These are phyloP conservation scores for Agrocybe praecox DNA, from an alignment of 768 basidiomycete genomes.

Conservation along the genomic window DNA sequence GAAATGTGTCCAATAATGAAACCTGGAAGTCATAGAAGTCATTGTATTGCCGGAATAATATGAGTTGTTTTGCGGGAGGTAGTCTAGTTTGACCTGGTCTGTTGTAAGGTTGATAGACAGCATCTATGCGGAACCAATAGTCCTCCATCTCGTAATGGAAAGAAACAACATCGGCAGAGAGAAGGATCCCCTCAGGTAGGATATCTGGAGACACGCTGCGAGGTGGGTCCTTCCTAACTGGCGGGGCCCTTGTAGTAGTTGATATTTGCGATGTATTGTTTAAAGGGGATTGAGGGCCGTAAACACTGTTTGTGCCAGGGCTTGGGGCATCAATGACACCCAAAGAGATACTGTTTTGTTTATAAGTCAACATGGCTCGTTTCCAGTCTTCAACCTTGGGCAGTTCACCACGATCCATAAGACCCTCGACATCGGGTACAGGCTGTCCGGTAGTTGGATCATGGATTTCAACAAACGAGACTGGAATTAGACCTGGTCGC, in stretches of 20 bases:
- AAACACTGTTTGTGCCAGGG: conserved; percentile 48
- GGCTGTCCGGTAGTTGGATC: conserved; percentile 87
- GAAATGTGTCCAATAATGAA: conserved; percentile 81
- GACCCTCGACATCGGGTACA: conserved; percentile 69
- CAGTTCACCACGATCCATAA: conserved; percentile 87
- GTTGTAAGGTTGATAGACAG: conserved; percentile 83
- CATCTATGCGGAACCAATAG: conserved; percentile 97
- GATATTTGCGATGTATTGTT: conserved; percentile 19
- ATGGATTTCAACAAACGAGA: conserved; percentile 94
- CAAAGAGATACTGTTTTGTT: conserved; percentile 92
- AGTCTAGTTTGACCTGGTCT: conserved; percentile 54
- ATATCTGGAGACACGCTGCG: conserved; percentile 44
- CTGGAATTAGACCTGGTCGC: conserved; percentile 95
- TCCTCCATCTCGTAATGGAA: conserved; percentile 96
- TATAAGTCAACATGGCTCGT: conserved; percentile 91
- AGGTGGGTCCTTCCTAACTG: conserved; percentile 26
- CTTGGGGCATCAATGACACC: conserved; percentile 78
- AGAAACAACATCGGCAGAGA: conserved; percentile 89
- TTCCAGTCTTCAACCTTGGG: conserved; percentile 99
- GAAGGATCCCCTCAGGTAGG: conserved; percentile 83
- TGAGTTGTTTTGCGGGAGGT: conserved; percentile 74
- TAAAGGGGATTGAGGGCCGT: conserved; percentile 24
- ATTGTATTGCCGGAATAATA: conserved; percentile 93
- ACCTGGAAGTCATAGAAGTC: conserved; percentile 99
- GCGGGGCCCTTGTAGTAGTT: conserved; percentile 20